Conservation (phyloP, 2,329 filamentous ascomycete genomes). For the Pseudocercospora vitis region DNA sequence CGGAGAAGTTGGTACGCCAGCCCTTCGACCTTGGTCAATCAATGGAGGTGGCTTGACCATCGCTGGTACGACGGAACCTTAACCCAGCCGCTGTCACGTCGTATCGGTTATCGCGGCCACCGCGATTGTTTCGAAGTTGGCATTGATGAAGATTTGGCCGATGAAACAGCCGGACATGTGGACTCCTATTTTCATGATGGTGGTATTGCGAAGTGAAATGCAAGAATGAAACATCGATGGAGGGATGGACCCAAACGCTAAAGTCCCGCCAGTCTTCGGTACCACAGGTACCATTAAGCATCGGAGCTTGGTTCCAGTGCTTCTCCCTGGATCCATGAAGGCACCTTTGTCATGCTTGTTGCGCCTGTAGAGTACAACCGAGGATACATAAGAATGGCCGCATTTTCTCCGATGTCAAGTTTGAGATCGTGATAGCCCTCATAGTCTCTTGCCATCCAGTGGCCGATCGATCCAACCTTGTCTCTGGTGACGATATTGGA, state of each 20-base stretch:
- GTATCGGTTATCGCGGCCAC: neutral
- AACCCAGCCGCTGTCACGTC: neutral
- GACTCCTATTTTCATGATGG: neutral
- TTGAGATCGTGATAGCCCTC: too few species aligned
- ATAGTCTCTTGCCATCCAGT: neutral
- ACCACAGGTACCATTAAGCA: too few species aligned
- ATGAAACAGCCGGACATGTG: too few species aligned
- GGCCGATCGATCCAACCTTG: neutral
- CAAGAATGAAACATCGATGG: neutral
- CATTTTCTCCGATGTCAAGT: too few species aligned
- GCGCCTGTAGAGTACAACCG: too few species aligned
- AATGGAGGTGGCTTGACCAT: neutral
- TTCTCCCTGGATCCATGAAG: too few species aligned
- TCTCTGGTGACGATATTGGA: neutral
- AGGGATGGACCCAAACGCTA: neutral
- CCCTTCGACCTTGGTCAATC: neutral
- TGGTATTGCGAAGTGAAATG: constrained; percentile 1
- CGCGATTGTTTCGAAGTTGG: neutral
- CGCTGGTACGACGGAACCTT: neutral
- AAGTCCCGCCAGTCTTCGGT: too few species aligned
- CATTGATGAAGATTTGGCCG: too few species aligned
- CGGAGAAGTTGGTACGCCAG: neutral
- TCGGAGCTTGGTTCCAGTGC: too few species aligned
- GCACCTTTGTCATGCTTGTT: too few species aligned
- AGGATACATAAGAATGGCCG: too few species aligned